Conservation (phyloP, 1,284 basidiomycete species). For the Cronartium quercuum region DNA sequence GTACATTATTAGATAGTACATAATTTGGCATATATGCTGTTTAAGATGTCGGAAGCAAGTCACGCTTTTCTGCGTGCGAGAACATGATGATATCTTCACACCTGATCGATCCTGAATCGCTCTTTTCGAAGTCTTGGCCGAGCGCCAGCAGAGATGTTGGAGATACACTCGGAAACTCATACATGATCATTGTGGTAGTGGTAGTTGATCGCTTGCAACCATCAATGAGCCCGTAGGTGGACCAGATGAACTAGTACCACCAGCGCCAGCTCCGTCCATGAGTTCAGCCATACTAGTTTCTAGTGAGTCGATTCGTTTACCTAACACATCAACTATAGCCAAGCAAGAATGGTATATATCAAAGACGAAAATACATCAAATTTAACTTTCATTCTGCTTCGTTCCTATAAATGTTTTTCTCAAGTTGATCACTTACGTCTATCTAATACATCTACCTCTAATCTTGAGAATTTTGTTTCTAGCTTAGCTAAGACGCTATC, state of each 20-base stretch:
- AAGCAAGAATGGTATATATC: background rate
- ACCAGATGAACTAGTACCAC: background rate
- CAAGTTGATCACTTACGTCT: conserved; percentile 10
- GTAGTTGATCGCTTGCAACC: too few relatives aligned
- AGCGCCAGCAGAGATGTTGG: too few relatives aligned
- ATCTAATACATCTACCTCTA: conserved; percentile 21
- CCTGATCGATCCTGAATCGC: too few relatives aligned
- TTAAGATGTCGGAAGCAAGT: too few relatives aligned
- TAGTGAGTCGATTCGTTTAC: conserved; percentile 25
- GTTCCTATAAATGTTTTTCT: background rate
- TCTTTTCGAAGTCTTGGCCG: too few relatives aligned
- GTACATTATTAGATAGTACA: too few relatives aligned
- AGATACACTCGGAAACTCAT: too few relatives aligned
- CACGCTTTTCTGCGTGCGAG: too few relatives aligned
- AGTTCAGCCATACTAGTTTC: conserved; percentile 26
- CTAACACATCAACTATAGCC: conserved; percentile 13
- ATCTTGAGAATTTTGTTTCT: conserved; percentile 17
- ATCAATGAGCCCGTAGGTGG: background rate
- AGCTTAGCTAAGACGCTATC: conserved; percentile 30
- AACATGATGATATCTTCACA: too few relatives aligned
- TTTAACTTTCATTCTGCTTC: background rate
- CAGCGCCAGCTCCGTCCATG: conserved; percentile 20
- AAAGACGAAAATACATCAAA: background rate
- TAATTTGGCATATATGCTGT: too few relatives aligned
- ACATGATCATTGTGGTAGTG: too few relatives aligned